Base-by-base conservation (phyloP, 352 stramenopile species). In the Pythium rhizo-oryzae region DNA sequence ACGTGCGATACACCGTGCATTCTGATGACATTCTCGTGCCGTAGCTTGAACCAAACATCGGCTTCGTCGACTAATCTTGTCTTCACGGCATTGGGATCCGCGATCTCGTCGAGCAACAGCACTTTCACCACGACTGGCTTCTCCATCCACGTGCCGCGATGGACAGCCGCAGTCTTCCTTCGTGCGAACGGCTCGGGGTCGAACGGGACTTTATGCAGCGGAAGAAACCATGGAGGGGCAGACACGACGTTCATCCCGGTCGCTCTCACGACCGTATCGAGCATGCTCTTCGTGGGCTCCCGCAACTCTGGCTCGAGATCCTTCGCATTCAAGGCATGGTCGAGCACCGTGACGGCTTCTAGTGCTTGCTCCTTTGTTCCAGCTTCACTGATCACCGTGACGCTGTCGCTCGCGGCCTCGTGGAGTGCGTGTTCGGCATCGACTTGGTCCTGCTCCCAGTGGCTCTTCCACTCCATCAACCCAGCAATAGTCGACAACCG, bases 1-100 rank as follows among this genome's bases (percentile, higher is more conserved):
- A 69, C 58, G 39, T 74, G 67, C 39, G 61, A 74, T 4, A 49
- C 67, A 9, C 61, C 61, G 58, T 49, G 67, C 47, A 74, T 61
- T 19, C 44, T 46, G 21, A 70, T 23, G 37, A 70, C 55, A 53
- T 74, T 46, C 0, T 15, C 13, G 25, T 37, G 57, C 60, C 67
- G 70, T 6, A 74, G 33, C 12, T 67, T 23, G 41, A 69, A 46
- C 39, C 28, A 33, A 33, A 33, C 28, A 6, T 33, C 28, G 6
- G 28, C 28, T 33, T 74, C 67, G 28, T 16, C 9, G 21, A 55
- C 2, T 11, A 55, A 28, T n/a, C n/a, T 6, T 33, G 28, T 33
- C 28, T 33, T 33, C 28, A 33, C 28, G 2, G 28, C 28, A 11
- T 25, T 24, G 15, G 16, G 15, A 15, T 15, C n/a, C 4, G 15